These are phyloP conservation scores for Pseudogymnoascus sp. DNA, from an alignment of 2,329 filamentous ascomycete species.

Conservation along the genomic window DNA sequence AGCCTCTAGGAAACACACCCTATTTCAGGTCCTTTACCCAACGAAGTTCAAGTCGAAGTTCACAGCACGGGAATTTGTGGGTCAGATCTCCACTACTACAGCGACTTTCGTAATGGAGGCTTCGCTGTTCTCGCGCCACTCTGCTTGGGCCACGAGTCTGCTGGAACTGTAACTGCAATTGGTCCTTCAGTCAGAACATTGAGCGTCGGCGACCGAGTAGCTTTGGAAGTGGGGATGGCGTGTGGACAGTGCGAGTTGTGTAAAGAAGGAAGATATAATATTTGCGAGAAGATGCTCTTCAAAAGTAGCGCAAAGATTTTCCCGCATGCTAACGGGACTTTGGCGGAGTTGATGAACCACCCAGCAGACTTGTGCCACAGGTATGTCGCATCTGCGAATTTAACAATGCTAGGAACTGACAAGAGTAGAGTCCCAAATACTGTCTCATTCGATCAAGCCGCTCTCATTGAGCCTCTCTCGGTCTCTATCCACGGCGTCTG, in stretches of 20 bases:
- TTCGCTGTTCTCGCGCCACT: constrained; percentile 86
- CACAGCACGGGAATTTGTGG: constrained; percentile 95
- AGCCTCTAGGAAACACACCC: constrained; percentile 18
- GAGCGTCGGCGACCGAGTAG: constrained; percentile 79
- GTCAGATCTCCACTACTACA: constrained; percentile 96
- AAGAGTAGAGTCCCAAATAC: constrained; percentile 44
- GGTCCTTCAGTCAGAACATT: constrained; percentile 69
- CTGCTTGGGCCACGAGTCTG: constrained; percentile 89
- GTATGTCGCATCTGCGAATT: constrained; percentile 23
- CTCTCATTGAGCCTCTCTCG: constrained; percentile 52
- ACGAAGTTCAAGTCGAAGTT: constrained; percentile 75
- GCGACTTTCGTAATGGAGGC: constrained; percentile 85
- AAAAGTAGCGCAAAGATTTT: constrained; percentile 30
- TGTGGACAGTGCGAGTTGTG: constrained; percentile 86
- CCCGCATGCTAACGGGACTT: constrained; percentile 30
- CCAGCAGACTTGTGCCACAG: constrained; percentile 95
- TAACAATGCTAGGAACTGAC: neutral
- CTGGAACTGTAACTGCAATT: constrained; percentile 71
- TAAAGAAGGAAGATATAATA: constrained; percentile 86
- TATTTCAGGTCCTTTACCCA: constrained; percentile 21
- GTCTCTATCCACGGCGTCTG: constrained; percentile 55
- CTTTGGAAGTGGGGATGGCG: constrained; percentile 87
- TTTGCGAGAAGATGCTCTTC: constrained; percentile 55
- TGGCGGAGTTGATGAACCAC: constrained; percentile 59
- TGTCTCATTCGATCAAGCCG: constrained; percentile 50